Conservation (phyloP, 371 early-diverging fungal species). For the Batkoa obscura region DNA sequence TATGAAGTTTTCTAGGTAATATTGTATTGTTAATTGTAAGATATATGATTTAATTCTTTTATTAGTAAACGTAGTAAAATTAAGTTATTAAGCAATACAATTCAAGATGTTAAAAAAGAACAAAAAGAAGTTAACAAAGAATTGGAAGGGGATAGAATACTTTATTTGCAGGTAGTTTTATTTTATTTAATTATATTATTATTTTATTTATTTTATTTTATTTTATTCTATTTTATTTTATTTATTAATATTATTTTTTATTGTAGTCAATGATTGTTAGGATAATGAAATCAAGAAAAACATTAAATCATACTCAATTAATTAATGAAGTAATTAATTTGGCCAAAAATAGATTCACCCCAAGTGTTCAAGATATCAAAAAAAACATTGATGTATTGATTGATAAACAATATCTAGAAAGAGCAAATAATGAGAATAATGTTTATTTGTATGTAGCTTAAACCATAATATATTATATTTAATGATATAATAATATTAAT, state of each 20-base stretch:
- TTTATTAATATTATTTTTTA: background rate
- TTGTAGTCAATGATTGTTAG: constrained; percentile 81
- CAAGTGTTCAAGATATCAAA: constrained; percentile 80
- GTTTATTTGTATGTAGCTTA: too few species aligned
- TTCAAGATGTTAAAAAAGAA: constrained; percentile 70
- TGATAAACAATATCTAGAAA: constrained; percentile 88
- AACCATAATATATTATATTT: too few species aligned
- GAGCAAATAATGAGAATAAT: constrained; percentile 21
- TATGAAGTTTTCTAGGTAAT: background rate
- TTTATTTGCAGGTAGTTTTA: constrained; percentile 54
- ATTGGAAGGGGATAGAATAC: constrained; percentile 71
- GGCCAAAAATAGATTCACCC: constrained; percentile 74
- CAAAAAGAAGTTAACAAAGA: constrained; percentile 69
- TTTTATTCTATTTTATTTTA: too few species aligned
- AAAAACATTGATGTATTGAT: constrained; percentile 85
- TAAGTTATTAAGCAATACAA: constrained; percentile 58
- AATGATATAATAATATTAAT: too few species aligned
- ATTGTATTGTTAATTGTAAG: too few species aligned
- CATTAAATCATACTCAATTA: constrained; percentile 63
- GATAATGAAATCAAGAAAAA: constrained; percentile 90
- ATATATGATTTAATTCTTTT: background rate
- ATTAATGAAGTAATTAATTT: constrained; percentile 80
- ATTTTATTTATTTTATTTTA: background rate
- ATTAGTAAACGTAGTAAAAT: constrained; percentile 57
- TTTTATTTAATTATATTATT: background rate